These are phyloP conservation scores for Glycine soja DNA, from an alignment of 306 rosid species.

Conservation along the genomic window DNA sequence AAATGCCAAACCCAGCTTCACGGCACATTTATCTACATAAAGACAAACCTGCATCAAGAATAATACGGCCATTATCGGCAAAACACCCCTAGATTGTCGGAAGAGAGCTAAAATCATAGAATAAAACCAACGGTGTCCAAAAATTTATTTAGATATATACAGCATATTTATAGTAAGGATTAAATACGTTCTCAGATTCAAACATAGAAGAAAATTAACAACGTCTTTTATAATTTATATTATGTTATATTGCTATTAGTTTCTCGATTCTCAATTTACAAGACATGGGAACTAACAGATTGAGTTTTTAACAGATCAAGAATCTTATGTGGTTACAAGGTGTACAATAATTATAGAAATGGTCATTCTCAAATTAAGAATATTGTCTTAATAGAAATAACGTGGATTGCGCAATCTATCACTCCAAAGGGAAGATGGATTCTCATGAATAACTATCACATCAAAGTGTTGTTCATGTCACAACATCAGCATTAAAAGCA, in stretches of 20 bases:
- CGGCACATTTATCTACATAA: not conserved
- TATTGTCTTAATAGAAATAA: constrained; percentile 15
- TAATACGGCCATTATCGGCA: not conserved
- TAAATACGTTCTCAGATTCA: not conserved
- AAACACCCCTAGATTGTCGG: constrained; percentile 42
- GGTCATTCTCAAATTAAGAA: constrained; percentile 26
- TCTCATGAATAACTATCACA: constrained; percentile 56
- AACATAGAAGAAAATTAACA: not conserved
- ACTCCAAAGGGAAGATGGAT: constrained; percentile 50
- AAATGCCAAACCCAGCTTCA: constrained; percentile 24
- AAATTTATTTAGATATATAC: not conserved
- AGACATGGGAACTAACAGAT: not conserved
- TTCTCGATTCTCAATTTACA: not conserved
- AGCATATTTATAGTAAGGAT: not conserved
- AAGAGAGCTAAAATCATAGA: not conserved
- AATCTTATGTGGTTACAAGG: not conserved
- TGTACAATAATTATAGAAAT: not conserved
- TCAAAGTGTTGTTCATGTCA: constrained; percentile 60
- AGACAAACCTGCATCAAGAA: not conserved
- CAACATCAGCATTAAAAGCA: constrained; percentile 47
- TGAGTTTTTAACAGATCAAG: not conserved
- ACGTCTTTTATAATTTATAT: not conserved
- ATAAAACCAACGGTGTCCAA: not conserved
- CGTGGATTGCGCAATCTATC: constrained; percentile 51
- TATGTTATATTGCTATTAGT: not conserved